Conservation (phyloP, 306 rosid genomes). For the Vigna nakashimae region DNA sequence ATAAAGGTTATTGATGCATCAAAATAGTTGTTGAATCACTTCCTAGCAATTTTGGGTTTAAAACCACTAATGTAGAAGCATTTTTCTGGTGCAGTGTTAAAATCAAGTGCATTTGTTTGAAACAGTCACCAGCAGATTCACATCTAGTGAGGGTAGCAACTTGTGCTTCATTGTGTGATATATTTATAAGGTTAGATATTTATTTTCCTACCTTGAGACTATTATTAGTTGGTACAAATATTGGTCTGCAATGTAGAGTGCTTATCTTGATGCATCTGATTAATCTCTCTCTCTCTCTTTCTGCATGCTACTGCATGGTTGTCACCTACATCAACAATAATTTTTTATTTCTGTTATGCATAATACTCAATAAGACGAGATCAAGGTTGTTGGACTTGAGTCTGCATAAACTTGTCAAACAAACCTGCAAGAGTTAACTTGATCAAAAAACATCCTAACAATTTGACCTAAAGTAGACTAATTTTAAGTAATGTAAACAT, state of each 20-base stretch:
- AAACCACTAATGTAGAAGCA: no score
- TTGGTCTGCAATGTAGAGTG: slow-evolving; percentile 7
- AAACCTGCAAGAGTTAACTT: neutral
- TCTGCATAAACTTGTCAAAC: neutral
- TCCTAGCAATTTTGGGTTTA: no score
- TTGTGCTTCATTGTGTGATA: no score
- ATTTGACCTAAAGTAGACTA: no score
- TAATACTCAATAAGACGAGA: slow-evolving; percentile 21
- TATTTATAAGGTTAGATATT: slow-evolving; percentile 62
- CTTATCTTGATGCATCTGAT: slow-evolving; percentile 36
- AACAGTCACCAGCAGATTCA: no score
- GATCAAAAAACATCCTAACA: neutral
- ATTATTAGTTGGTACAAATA: slow-evolving; percentile 3
- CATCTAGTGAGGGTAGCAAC: no score
- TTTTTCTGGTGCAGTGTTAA: no score
- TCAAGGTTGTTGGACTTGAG: neutral
- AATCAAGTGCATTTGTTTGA: no score
- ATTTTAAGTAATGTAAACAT: no score
- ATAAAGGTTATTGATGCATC: no score
- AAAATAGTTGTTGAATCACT: no score
- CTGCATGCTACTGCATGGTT: neutral
- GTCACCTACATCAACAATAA: neutral
- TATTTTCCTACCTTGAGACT: slow-evolving; percentile 31
- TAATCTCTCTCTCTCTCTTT: neutral
- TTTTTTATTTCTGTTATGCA: slow-evolving; percentile 13